Evolutionary conservation across 805 yeast genomes (phyloP), one percentile per base, ranked within the genome.

Genomic region (Candida cerambycidarum): DNA sequence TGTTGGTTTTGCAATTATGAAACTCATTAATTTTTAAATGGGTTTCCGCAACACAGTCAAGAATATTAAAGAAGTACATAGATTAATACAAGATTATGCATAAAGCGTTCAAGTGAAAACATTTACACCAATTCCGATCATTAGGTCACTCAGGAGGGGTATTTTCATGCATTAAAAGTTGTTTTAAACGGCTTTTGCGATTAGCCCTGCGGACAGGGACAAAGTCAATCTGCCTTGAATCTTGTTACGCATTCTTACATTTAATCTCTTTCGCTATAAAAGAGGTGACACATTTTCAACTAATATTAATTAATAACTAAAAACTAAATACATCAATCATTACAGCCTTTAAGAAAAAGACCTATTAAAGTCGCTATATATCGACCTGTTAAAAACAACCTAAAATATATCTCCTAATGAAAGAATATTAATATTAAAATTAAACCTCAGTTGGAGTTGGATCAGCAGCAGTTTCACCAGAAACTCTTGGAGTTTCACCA

Each of bases 1-100:
- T 3, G 70, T 93, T 17, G 99, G 98, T 0, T 93, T 80, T 58
- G 69, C 79, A 3, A 65, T 86, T 36, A 84, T 89, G 89, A 59
- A 56, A 42, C 46, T 66, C 14, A 65, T 66, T 28, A 57, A 61
- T 37, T 66, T 66, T 46, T 65, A 52, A 49, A 11, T n/a, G 23
- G 23, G 8, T 21, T 21, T 21, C 5, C 23, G 5, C 23, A 21
- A 8, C 23, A 25, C 23, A 25, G 29, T 25, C 5, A 25, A 32
- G 7, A 17, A 17, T 8, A 9, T 6, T 11, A 13, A 13, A 15
- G 5, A 30, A 5, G 12, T 14, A 14, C 13, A 15, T 30, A 17
- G 17, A 30, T 13, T 9, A 15, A 14, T 30, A 9, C 17, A 30
- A 14, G 7, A 30, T 8, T 21, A 21, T 21, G 23, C 23, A 21